Conservation (phyloP, 148 eudicot genomes). For the Dianthus caryophyllus region DNA sequence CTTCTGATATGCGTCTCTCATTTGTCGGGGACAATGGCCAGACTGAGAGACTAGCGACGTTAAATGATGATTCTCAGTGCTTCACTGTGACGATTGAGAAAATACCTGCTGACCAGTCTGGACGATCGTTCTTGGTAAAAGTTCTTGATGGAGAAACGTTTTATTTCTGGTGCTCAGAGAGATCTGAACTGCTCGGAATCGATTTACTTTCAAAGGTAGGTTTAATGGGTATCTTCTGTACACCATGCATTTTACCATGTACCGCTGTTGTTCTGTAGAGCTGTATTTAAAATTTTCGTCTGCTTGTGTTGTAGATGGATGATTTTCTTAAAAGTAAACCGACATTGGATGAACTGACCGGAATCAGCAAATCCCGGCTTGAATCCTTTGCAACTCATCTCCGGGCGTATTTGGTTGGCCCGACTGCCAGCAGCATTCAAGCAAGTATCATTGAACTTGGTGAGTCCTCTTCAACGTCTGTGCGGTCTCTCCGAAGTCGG, state of each 20-base stretch:
- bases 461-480: conserved; percentile 26
- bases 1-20: conserved; percentile 72
- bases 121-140: conserved; percentile 66
- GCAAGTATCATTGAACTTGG: conserved; percentile 29
- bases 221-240: background rate
- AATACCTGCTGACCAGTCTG: conserved; percentile 66
- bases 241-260: background rate
- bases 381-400: conserved; percentile 68
- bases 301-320: conserved; percentile 51
- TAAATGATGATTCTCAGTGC: conserved; percentile 36
- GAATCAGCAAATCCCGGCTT: conserved; percentile 82
- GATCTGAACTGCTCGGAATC: conserved; percentile 60
- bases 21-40: conserved; percentile 76
- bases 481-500: conserved; percentile 41
- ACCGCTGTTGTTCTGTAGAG: background rate
- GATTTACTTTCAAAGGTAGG: conserved; percentile 83
- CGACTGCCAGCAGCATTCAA: conserved; percentile 33
- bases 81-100: conserved; percentile 53
- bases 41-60: conserved; percentile 60
- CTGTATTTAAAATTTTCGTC: background rate
- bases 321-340: conserved; percentile 69
- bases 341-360: conserved; percentile 72
- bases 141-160: conserved; percentile 34
- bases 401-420: conserved; percentile 57
- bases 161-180: conserved; percentile 92